Evolutionary conservation across 1,284 basidiomycete genomes (phyloP), one percentile per base, ranked within the genome.

Genomic region (Apiotrichum akiyoshidainum): DNA sequence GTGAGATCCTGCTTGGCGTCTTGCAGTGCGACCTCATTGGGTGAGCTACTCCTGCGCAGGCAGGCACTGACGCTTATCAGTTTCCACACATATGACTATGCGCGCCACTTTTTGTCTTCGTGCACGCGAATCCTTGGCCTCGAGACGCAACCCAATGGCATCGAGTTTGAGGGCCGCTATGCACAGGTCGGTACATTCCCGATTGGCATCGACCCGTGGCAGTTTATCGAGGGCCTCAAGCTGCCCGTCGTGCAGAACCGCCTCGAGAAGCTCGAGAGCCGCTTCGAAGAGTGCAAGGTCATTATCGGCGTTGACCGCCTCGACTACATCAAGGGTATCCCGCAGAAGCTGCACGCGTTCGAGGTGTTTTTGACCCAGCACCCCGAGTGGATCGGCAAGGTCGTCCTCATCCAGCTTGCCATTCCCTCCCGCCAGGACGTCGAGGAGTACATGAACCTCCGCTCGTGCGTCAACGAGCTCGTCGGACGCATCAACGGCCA

Each of bases 61-160:
- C 19, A 26, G n/a, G 3, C 12, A 16, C 22, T 46, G 26, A 39
- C 48, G 48, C 35, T 16, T 22, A 12, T 42, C 57, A 77, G 80
- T 13, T 99, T 99, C 85, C 95, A 99, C 81, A 99, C 96, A 1
- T 99, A 97, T 78, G 96, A 99, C 79, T 99, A 99, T 73, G 95
- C 95, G 1, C 92, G 96, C 31, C 95, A 99, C 79, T 99, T 99
- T 84, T 83, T 99, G 44, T 97, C 94, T 1, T 95, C 93, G 39
- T 98, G 95, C 79, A 97, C 95, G 2, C 89, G 96, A 50, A 95
- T 99, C 65, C 86, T 99, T 22, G 90, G 89, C 34, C 81, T 98
- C n/a, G 88, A 92, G 5, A 97, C 95, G 1, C 94, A 97, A 87
- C 95, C 95, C 7, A 99, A 99, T 75, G 93, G 95, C 54, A 89